A percentile compares a stretch with the other conserved stretches of the same genome.
phyloP scores from a whole-genome alignment of 352 stramenopile genomes.

The Elongisporangium prolatum region DNA sequence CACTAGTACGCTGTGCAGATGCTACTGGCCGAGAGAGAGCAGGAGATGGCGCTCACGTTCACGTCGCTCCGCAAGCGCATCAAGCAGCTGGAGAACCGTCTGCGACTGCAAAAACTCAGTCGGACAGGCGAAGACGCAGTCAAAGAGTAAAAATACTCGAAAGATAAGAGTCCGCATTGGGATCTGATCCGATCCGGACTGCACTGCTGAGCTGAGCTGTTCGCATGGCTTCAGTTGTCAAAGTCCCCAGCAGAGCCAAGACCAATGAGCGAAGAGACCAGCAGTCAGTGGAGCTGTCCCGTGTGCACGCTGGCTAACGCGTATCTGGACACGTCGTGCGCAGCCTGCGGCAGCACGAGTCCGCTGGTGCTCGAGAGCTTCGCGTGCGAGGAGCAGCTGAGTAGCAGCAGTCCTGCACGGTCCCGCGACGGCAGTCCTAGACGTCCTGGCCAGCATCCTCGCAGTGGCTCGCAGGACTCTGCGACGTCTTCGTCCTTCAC shows the following conservation, averaged over 20 bases:
- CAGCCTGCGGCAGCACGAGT: slow-evolving; percentile 62
- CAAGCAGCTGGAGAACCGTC: slow-evolving; percentile 55
- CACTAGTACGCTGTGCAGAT: slow-evolving; percentile 14
- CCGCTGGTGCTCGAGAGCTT: slow-evolving; percentile 62
- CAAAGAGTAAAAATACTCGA: neutral
- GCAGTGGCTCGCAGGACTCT: slow-evolving; percentile 34
- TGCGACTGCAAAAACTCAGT: slow-evolving; percentile 42
- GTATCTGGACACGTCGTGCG: slow-evolving; percentile 45
- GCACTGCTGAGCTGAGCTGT: neutral
- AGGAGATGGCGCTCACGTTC: slow-evolving; percentile 43
- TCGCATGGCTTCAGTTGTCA: neutral
- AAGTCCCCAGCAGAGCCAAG: slow-evolving; percentile 1
- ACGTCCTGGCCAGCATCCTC: slow-evolving; percentile 9
- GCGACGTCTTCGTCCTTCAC: slow-evolving; percentile 20
- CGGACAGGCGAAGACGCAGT: neutral
- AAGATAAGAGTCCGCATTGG: neutral
- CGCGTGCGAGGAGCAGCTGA: slow-evolving; percentile 31
- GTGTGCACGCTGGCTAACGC: slow-evolving; percentile 61
- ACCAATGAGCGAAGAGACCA: slow-evolving; percentile 20
- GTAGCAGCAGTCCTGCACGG: neutral
- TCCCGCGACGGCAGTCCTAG: slow-evolving; percentile 7
- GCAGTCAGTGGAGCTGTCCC: slow-evolving; percentile 41
- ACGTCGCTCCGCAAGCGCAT: slow-evolving; percentile 52
- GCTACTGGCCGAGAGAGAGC: slow-evolving; percentile 35
- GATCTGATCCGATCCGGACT: neutral